A percentile compares a stretch with the other conserved stretches of the same genome.
Conservation (phyloP, 225 moss, liverwort and hornwort species). For the Bryoerythrophyllum caledonicum region DNA sequence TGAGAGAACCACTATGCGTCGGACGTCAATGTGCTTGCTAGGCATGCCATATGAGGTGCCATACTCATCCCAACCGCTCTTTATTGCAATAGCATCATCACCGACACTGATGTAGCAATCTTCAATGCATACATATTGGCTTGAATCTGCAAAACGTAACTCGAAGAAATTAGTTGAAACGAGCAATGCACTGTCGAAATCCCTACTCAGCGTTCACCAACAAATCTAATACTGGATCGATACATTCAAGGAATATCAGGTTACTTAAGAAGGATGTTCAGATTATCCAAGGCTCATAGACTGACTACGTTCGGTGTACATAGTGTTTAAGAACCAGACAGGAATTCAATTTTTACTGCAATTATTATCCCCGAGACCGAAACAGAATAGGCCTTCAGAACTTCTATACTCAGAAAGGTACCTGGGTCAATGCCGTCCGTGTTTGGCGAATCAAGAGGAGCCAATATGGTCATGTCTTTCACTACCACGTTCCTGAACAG, state of each 20-base stretch:
- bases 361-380: not conserved
- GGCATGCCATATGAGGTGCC: constrained; percentile 83
- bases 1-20: constrained; percentile 59
- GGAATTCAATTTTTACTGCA: not conserved
- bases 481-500: constrained; percentile 61
- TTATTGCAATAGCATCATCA: constrained; percentile 93
- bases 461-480: constrained; percentile 62
- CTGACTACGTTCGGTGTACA: not conserved
- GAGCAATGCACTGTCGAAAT: not conserved
- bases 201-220: not conserved
- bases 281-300: not conserved
- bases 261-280: not conserved
- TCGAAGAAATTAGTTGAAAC: constrained; percentile 9
- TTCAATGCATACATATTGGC: constrained; percentile 83
- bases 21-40: constrained; percentile 69
- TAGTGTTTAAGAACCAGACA: constrained; percentile 3
- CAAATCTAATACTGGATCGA: not conserved
- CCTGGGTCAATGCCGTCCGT: constrained; percentile 74
- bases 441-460: constrained; percentile 59
- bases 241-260: not conserved
- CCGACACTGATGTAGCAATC: constrained; percentile 92
- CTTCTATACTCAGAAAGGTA: constrained; percentile 23
- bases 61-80: constrained; percentile 98
- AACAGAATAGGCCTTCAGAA: not conserved
- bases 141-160: constrained; percentile 64